phyloP scores from a whole-genome alignment of 176 grass and related monocot genomes.

The Areca catechu region DNA sequence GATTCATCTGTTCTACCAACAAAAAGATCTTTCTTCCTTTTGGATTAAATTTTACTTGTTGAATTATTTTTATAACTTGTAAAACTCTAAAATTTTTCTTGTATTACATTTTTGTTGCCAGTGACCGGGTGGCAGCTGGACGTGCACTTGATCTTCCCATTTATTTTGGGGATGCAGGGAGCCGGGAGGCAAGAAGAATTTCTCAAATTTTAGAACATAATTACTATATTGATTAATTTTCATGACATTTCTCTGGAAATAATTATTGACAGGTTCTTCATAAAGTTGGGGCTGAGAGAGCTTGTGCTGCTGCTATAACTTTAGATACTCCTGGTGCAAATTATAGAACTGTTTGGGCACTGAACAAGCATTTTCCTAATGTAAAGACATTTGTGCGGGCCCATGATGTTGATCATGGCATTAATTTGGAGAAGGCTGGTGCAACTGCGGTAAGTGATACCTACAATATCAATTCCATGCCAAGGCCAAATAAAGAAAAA shows the following conservation, averaged over 20 bases:
- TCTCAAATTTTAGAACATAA: background rate
- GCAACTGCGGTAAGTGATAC: slow-evolving; percentile 72
- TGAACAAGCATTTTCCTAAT: slow-evolving; percentile 95
- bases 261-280: slow-evolving; percentile 64
- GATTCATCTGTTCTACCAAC: no score
- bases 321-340: slow-evolving; percentile 98
- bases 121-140: slow-evolving; percentile 86
- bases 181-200: slow-evolving; percentile 61
- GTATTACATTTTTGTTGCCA: slow-evolving; percentile 29
- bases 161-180: slow-evolving; percentile 98
- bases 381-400: slow-evolving; percentile 97
- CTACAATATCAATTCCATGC: background rate
- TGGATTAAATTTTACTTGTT: no score
- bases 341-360: slow-evolving; percentile 96
- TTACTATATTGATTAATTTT: background rate
- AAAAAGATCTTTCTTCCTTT: no score
- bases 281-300: slow-evolving; percentile 97
- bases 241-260: slow-evolving; percentile 12
- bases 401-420: slow-evolving; percentile 93
- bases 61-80: no score
- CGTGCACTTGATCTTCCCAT: slow-evolving; percentile 91
- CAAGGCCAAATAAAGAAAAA: no score
- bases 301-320: slow-evolving; percentile 94
- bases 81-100: background rate
- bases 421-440: slow-evolving; percentile 99